Base-by-base conservation (phyloP, 2,329 filamentous ascomycete genomes). In the Trichoderma sp. region DNA sequence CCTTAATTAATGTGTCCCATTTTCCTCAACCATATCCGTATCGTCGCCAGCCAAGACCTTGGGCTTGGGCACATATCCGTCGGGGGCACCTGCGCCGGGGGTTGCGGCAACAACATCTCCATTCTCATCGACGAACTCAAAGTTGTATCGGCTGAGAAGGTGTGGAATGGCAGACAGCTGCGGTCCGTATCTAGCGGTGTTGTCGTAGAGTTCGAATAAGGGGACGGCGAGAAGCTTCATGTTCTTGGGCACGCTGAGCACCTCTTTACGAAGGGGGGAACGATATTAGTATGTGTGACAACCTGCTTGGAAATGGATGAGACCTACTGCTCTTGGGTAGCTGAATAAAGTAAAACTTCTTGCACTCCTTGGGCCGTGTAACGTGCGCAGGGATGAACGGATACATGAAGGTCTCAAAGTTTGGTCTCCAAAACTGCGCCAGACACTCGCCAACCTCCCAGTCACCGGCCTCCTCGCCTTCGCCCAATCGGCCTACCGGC, bases 401-500 rank as follows among this genome's bases (percentile, higher is more conserved):
- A 81, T 99, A 99, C 94, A 99, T 98, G 86, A 98, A 98, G 2
- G 96, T 98, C 86, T 99, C 96, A 81, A 98, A 98, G 85, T 98
- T 99, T 69, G 96, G 96, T 72, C 96, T 88, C 94, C 95, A 99
- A 96, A 96, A 99, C 84, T 98, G 95, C 69, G 96, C 95, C 71
- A 99, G 87, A 63, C 95, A 97, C 81, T 98, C 96, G 77, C 93
- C 94, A 76, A 99, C 90, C 81, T 97, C 89, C 96, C 96, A 99
- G 79, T 97, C 94, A 21, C 80, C 81, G 75, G 93, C 93, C 80
- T 95, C 95, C 77, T 96, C 93, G 64, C 93, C 93, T 81, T 97
- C 93, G 73, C 94, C 93, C 30, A 93, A 90, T 63, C 92, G 91
- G 69, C 94, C 94, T n/a, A 96, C 93, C 1, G 96, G 96, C 1